Evolutionary conservation across 768 basidiomycete species (phyloP), one percentile per base, ranked within the genome.

Genomic region (Amanita thiersii): DNA sequence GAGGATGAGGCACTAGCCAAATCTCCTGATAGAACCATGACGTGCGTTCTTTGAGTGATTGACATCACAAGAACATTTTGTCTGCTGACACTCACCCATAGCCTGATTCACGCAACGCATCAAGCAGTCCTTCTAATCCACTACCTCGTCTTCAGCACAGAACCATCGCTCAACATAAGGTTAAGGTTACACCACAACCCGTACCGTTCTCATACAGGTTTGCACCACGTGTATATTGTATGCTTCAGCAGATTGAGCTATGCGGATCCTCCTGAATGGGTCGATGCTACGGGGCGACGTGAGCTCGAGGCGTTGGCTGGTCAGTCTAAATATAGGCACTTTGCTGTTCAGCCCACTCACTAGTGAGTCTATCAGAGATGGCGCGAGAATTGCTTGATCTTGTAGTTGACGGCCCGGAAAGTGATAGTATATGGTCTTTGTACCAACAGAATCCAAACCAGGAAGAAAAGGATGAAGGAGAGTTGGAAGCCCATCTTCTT

Each of bases 181-280:
- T 65, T 69, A 26, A 76, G 75, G 53, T 68, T 89, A 21, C 72
- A 73, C 43, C 63, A 68, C 30, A 73, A 77, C 11, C 63, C 72
- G 9, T 60, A 62, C 35, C 71, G 75, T 23, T 63, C 66, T 20
- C 81, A 81, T 53, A 77, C 73, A 49, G 79, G 78, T 23, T 58
- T 85, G 19, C 66, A 66, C 9, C 79, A 90, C 49, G 69, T 79
- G 54, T 88, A 87, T 53, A 74, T 79, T 20, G 77, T 87, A n/a
- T 75, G 79, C 0, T 73, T 91, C 41, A 83, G 87, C 28, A 70
- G 86, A 47, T 61, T 91, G 35, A 77, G 80, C 43, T 88, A 76
- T 45, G 77, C 81, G 4, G 79, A 77, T 34, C 63, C 73, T 8
- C 81, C 81, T 11, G 67, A 73, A 32, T 84, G 80, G 77, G 56